Conservation (phyloP, 2,329 filamentous ascomycete species). For the Daldinia sp. region DNA sequence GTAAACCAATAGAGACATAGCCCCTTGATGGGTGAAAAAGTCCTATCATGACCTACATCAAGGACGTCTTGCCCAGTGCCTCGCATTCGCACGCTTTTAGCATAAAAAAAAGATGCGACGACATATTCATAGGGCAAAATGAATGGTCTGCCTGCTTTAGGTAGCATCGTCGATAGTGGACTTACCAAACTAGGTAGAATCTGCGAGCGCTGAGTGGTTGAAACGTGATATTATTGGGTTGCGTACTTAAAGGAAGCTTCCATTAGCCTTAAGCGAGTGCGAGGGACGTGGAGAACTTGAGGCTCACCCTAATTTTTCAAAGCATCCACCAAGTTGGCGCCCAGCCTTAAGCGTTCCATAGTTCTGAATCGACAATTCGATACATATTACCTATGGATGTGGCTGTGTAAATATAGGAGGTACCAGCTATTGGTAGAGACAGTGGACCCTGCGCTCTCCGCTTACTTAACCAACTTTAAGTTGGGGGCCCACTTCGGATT, state of each 20-base stretch:
- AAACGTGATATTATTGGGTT: conserved; percentile 2
- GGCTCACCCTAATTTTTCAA: conserved; percentile 16
- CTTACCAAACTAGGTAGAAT: neutral
- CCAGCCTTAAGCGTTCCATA: neutral
- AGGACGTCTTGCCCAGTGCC: too few species aligned
- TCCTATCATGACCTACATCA: neutral
- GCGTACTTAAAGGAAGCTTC: neutral
- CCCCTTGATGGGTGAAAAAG: neutral
- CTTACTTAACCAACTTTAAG: neutral
- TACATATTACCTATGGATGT: too few species aligned
- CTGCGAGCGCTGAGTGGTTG: neutral
- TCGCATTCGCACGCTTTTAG: conserved; percentile 2
- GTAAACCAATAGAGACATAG: neutral
- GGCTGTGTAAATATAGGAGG: neutral
- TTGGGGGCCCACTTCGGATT: conserved; percentile 2
- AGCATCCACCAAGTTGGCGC: neutral
- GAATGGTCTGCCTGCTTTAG: neutral
- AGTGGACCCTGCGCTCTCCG: neutral
- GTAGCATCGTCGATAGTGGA: conserved; percentile 3
- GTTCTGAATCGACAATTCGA: neutral
- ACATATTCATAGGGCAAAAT: neutral
- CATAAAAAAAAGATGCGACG: too few species aligned
- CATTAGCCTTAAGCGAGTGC: conserved; percentile 22
- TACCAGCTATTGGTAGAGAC: too few species aligned
- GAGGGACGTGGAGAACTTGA: conserved; percentile 24